phyloP scores from a whole-genome alignment of 768 basidiomycete genomes.

The Boletus sensibilis region DNA sequence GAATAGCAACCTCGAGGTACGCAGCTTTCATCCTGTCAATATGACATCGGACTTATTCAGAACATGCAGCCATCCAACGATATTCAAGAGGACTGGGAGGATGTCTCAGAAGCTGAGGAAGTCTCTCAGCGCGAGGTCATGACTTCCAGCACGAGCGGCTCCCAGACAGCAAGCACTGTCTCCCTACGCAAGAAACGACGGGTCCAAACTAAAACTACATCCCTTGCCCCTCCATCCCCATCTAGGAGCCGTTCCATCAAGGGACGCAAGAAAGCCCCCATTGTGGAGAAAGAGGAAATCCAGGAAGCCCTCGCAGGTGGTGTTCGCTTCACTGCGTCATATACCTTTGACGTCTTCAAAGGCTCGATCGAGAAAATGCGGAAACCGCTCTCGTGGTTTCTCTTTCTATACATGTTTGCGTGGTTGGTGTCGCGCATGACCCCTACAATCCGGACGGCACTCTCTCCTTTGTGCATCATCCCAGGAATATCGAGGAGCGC shows the following conservation, averaged over 20 bases:
- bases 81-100: slow-evolving; percentile 36
- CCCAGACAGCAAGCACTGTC: slow-evolving; percentile 15
- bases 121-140: slow-evolving; percentile 7
- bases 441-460: slow-evolving; percentile 42
- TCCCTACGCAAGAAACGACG: slow-evolving; percentile 33
- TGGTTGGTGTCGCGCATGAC: slow-evolving; percentile 43
- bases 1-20: slow-evolving; percentile 9
- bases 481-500: slow-evolving; percentile 53
- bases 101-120: slow-evolving; percentile 26
- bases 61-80: background rate
- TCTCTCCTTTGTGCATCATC: slow-evolving; percentile 60
- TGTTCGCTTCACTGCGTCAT: slow-evolving; percentile 34
- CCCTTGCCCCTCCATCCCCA: slow-evolving; percentile 19
- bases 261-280: slow-evolving; percentile 29
- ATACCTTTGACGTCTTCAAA: slow-evolving; percentile 48
- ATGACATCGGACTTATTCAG: background rate
- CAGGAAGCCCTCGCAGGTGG: slow-evolving; percentile 23
- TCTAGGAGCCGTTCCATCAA: slow-evolving; percentile 18
- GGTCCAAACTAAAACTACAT: slow-evolving; percentile 19
- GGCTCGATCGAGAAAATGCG: slow-evolving; percentile 51
- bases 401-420: slow-evolving; percentile 52
- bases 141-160: slow-evolving; percentile 4
- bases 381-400: slow-evolving; percentile 52
- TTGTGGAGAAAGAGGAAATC: slow-evolving; percentile 29
- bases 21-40: background rate